Base-by-base conservation (phyloP, 2,329 filamentous ascomycete genomes). In the Alternaria sp. region DNA sequence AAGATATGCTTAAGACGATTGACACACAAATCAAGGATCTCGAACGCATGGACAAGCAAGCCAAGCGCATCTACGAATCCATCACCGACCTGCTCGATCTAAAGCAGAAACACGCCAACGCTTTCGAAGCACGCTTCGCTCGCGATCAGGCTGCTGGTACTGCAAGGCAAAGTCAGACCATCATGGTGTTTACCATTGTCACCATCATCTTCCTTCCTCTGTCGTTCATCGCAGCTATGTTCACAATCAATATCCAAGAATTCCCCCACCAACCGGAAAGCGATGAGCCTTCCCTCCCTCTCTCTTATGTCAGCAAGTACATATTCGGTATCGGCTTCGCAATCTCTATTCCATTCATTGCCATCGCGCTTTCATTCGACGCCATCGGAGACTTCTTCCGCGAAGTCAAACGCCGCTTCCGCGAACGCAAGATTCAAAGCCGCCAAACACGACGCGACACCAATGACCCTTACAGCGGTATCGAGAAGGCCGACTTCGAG, bases 71-170 rank as follows among this genome's bases (percentile, higher is more conserved):
- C 60, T 88, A 88, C 68, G 77, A 81, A 41, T 84, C 81, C 56
- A 82, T 89, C 42, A 87, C 84, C 0, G 84, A 89, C 63, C 77
- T 90, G 5, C 82, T 90, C 0, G 87, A 90, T 62, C 80, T 89
- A 1, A 90, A 90, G 67, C 87, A 90, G 66, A 89, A 89, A 72
- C 86, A 90, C 57, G 86, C 86, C 62, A 90, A 89, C 73, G 86
- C 86, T 0, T 84, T 88, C 45, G 87, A 90, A 69, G 87, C 87
- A 1, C 83, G 86, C 3, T 88, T 85, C 51, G 82, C 84, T 0
- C 79, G 84, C 17, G 85, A 88, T 49, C 86, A 88, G 71, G 87
- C 87, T 0, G 82, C 84, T 3, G 84, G 84, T 1, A 87, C 87
- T 0, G 84, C 86, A 0, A 80, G 83, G 7, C 81, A 88, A 75